phyloP scores from a whole-genome alignment of 768 basidiomycete species.

The Pleurotus djamor region DNA sequence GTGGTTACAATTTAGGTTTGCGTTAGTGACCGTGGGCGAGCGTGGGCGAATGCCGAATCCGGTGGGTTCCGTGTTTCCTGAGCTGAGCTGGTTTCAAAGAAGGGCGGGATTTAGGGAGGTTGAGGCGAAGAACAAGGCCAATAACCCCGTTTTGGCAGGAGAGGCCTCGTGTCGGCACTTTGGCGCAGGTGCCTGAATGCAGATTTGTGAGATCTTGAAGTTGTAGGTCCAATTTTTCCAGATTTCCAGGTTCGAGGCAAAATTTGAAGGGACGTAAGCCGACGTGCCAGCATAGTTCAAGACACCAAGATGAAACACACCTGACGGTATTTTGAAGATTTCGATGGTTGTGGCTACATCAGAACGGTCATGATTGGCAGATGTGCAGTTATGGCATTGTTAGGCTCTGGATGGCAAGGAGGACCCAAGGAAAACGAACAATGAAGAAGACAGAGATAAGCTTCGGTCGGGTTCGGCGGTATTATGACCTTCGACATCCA shows the following conservation, averaged over 20 bases:
- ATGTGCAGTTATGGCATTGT: neutral
- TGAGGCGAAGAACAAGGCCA: slow-evolving; percentile 4
- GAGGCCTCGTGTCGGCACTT: neutral
- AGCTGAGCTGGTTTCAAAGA: neutral
- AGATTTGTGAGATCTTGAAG: neutral
- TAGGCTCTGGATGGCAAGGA: too few relatives aligned
- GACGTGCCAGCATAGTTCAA: too few relatives aligned
- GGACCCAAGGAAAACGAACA: too few relatives aligned
- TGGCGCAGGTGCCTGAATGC: neutral
- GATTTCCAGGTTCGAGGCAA: neutral
- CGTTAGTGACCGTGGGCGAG: slow-evolving; percentile 1
- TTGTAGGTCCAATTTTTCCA: neutral
- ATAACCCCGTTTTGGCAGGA: neutral
- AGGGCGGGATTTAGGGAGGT: neutral
- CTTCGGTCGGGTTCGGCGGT: too few relatives aligned
- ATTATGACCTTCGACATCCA: too few relatives aligned
- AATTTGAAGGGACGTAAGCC: neutral
- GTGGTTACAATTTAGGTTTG: neutral
- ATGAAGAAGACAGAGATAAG: too few relatives aligned
- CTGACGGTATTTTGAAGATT: neutral
- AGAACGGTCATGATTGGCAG: neutral
- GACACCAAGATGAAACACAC: too few relatives aligned
- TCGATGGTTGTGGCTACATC: neutral
- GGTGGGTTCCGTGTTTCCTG: slow-evolving; percentile 3
- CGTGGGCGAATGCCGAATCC: neutral